Evolutionary conservation across 495 filamentous ascomycete genomes (phyloP), one percentile per base, ranked within the genome.

Genomic region (Penicillium pulvis): DNA sequence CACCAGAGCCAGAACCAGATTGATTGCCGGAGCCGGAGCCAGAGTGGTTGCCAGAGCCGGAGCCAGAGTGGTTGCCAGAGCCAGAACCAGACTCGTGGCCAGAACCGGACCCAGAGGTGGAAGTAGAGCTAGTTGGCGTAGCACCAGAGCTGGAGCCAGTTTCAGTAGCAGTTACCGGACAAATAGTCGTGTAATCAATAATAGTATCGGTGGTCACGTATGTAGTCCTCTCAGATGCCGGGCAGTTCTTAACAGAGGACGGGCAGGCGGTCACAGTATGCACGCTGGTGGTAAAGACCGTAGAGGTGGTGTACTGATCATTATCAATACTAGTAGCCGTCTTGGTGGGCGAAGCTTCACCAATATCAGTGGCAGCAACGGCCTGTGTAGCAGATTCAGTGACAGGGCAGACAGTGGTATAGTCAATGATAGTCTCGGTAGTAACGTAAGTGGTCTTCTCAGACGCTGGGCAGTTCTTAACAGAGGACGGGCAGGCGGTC

Each of bases 391-490:
- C 44, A 11, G 36, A n/a, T 14, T 41, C 36, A 7, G 44, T 47
- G 19, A 47, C 19, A 12, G 44, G 44, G 14, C 44, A 47, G 19
- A 47, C 24, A 47, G 44, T 47, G 19, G 44, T 47, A 47, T 47
- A 47, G 12, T 47, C 44, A 47, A 47, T 28, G 24, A 47, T 24
- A 28, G 44, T 47, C 6, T 47, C 44, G 16, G 44, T 47, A 10
- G 44, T 47, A 7, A 28, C 26, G 26, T 28, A 28, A 2, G 26
- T 28, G n/a, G 44, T 47, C 12, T 47, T 47, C 44, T 47, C n/a
- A 47, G 44, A 47, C 19, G 44, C 44, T 8, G 44, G 44, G 24
- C 44, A 47, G 44, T 47, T 19, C 7, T 7, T 47, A 24, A 24
- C 19, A 24, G 44, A 47, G 8, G 44, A 23, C 19, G 44, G 44